Evolutionary conservation across 495 filamentous ascomycete genomes (phyloP).

Genomic region (Penicillium goetzii): DNA sequence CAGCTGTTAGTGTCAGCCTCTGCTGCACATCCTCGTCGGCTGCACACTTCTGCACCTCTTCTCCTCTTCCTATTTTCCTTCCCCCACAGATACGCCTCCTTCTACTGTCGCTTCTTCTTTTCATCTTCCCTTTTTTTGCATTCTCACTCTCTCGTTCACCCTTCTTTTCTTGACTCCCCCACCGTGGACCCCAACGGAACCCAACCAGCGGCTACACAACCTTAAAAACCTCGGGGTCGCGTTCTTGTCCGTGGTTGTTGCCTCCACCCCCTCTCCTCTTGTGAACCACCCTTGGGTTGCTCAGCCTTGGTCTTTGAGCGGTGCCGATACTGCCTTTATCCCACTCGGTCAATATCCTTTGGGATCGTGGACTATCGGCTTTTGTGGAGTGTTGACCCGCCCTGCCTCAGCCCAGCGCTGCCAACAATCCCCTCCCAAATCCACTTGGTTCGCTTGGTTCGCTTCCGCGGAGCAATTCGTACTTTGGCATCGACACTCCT

Average conservation of each 20-base stretch:
- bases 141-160: constrained; percentile 8
- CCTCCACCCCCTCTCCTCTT: background rate
- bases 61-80: constrained; percentile 2
- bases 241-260: constrained; percentile 12
- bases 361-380: constrained; percentile 1
- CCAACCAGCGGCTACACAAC: constrained; percentile 21
- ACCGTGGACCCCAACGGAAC: constrained; percentile 13
- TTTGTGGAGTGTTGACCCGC: constrained; percentile 10
- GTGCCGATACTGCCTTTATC: constrained; percentile 10
- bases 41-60: constrained; percentile 17
- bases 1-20: constrained; percentile 3
- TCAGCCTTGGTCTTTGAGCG: constrained; percentile 17
- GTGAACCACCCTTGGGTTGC: constrained; percentile 13
- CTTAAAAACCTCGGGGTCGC: constrained; percentile 14
- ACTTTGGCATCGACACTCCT: constrained; percentile 1
- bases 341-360: background rate
- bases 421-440: background rate
- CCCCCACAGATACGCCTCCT: background rate
- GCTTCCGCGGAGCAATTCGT: constrained; percentile 10
- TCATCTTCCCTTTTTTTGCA: constrained; percentile 10
- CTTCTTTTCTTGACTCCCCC: constrained; percentile 1
- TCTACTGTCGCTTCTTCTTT: constrained; percentile 16
- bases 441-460: background rate
- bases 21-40: background rate
- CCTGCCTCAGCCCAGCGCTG: background rate